A percentile compares a stretch with the other conserved stretches of the same genome.
These are phyloP conservation scores for Backusella circina DNA, from an alignment of 192 early-diverging fungal genomes.

Conservation along the genomic window DNA sequence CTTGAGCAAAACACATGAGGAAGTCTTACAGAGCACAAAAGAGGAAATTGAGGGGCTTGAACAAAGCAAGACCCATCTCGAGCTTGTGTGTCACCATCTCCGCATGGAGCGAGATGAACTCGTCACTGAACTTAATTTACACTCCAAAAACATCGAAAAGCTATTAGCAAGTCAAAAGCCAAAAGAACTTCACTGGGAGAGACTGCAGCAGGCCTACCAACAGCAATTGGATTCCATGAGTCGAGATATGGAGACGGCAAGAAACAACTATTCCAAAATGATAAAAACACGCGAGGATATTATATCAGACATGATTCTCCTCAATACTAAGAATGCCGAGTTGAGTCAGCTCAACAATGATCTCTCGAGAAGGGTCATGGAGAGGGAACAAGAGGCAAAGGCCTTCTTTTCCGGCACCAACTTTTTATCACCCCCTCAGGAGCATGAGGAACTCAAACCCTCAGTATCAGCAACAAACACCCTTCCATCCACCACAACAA, in stretches of 20 bases:
- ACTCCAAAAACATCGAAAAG: slow-evolving; percentile 2
- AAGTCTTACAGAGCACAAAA: background rate
- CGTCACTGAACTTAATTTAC: slow-evolving; percentile 6
- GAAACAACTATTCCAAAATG: slow-evolving; percentile 37
- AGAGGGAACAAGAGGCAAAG: slow-evolving; percentile 37
- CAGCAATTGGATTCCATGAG: slow-evolving; percentile 45
- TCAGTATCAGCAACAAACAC: background rate
- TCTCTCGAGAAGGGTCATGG: slow-evolving; percentile 40
- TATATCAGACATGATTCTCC: slow-evolving; percentile 44
- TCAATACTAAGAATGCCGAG: slow-evolving; percentile 53
- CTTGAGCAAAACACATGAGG: background rate
- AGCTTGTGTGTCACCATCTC: slow-evolving; percentile 4
- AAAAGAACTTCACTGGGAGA: slow-evolving; percentile 10
- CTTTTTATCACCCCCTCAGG: slow-evolving; percentile 5
- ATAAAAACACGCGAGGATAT: slow-evolving; percentile 44
- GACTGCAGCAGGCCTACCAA: slow-evolving; percentile 36
- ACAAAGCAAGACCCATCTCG: slow-evolving; percentile 1
- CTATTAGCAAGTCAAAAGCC: slow-evolving; percentile 8
- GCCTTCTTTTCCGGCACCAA: slow-evolving; percentile 33
- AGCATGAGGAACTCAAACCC: background rate
- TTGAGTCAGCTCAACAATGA: slow-evolving; percentile 55
- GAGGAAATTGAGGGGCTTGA: slow-evolving; percentile 19
- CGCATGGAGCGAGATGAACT: slow-evolving; percentile 8
- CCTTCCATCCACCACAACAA: background rate
- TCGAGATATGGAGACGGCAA: slow-evolving; percentile 38